Evolutionary conservation across 768 basidiomycete species (phyloP), one percentile per base, ranked within the genome.

Genomic region (Mycena venus): DNA sequence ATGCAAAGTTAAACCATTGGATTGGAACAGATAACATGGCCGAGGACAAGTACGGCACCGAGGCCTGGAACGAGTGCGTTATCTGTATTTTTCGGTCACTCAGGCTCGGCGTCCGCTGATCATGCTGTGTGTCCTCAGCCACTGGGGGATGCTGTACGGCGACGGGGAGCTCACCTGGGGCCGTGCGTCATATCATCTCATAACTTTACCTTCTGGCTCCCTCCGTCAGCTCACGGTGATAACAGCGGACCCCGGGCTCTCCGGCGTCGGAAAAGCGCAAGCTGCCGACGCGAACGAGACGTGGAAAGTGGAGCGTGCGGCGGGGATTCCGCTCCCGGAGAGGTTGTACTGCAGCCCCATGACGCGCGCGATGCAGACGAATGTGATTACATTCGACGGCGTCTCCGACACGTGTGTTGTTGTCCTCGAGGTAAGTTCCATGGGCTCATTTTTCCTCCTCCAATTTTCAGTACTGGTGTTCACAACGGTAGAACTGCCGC

Each of bases 161-260:
- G 92, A 96, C 74, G 92, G 85, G 15, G 88, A 93, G 64, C 82
- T 94, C 5, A 83, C 82, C 1, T 96, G 94, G 94, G 95, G 95
- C 31, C 94, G 93, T 93, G 77, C 76, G 93, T 88, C 21, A 32
- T 34, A 11, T 44, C 36, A 47, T 47, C 47, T 42, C 40, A 42
- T 27, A 3, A 14, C 32, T 56, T 56, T 36, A 32, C 34, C n/a
- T 21, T 38, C 34, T 34, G 34, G 23, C 31, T n/a, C 53, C n/a
- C 56, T 14, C 63, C 21, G 51, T 19, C 25, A 44, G 51, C 49
- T 72, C 29, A 58, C 55, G 42, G 0, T 32, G 11, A 42, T 44
- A 42, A 23, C 74, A 92, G 92, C 94, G 34, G 93, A 95, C 78
- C 89, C 94, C 9, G 83, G 88, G 36, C 87, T 95, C 34, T 95